Conservation (phyloP, 768 basidiomycete genomes). For the Boletus patriciae region DNA sequence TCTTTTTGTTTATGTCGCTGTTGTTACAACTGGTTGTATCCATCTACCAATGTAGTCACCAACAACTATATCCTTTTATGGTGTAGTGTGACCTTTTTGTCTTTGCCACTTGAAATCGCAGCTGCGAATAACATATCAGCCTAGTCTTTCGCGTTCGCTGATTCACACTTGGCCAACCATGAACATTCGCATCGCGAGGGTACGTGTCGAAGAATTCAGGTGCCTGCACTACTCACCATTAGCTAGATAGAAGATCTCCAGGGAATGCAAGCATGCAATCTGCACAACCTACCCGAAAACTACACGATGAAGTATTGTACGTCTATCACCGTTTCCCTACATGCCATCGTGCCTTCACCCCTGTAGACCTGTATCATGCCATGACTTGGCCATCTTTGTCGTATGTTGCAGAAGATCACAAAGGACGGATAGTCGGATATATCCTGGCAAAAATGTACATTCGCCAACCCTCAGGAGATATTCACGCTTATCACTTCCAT, state of each 20-base stretch:
- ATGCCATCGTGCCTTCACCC: background rate
- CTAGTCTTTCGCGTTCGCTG: background rate
- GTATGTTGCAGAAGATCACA: conserved; percentile 88
- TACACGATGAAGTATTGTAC: conserved; percentile 80
- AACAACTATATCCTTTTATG: conserved; percentile 13
- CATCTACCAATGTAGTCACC: conserved; percentile 22
- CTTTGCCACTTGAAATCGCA: background rate
- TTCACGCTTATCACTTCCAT: conserved; percentile 27
- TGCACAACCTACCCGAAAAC: conserved; percentile 92
- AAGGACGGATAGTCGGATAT: conserved; percentile 90
- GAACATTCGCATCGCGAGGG: conserved; percentile 35
- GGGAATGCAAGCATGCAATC: conserved; percentile 93
- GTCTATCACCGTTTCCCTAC: conserved; percentile 19
- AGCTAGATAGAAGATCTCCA: conserved; percentile 79
- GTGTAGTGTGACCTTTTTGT: background rate
- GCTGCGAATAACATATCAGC: background rate
- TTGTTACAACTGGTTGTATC: conserved; percentile 29
- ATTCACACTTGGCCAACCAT: conserved; percentile 9
- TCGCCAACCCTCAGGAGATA: background rate
- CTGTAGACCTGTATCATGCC: conserved; percentile 80
- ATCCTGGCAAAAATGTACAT: conserved; percentile 93
- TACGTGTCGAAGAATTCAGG: conserved; percentile 9
- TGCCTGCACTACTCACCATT: conserved; percentile 15
- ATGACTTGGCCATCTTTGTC: conserved; percentile 94
- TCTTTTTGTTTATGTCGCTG: conserved; percentile 19